Evolutionary conservation across 2,329 filamentous ascomycete genomes (phyloP).

Genomic region (Epichloe gansuensis): DNA sequence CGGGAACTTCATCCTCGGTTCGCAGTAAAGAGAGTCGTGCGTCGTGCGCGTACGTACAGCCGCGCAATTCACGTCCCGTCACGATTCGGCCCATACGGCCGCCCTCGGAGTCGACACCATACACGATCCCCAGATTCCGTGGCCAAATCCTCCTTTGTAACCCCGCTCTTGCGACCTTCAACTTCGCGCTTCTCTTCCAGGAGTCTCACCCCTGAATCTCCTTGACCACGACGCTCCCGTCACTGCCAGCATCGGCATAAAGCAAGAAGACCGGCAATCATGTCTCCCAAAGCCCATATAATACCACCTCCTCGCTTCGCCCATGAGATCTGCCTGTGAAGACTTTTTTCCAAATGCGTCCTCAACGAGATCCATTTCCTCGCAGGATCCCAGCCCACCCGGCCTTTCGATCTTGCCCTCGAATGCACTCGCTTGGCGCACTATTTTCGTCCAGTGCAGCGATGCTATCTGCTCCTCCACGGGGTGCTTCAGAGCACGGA

Average conservation of each 20-base stretch:
- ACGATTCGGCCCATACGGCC: constrained; percentile 13
- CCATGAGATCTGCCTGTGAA: constrained; percentile 28
- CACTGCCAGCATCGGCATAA: constrained; percentile 25
- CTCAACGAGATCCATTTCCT: constrained; percentile 29
- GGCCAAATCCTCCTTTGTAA: constrained; percentile 15
- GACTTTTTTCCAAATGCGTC: constrained; percentile 20
- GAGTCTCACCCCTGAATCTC: constrained; percentile 29
- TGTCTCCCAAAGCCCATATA: constrained; percentile 28
- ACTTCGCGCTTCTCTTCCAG: constrained; percentile 17
- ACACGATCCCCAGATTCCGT: constrained; percentile 24
- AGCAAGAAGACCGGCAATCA: constrained; percentile 32
- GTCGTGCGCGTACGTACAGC: background rate
- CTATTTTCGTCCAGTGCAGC: constrained; percentile 31
- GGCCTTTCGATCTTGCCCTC: constrained; percentile 14
- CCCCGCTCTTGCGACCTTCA: constrained; percentile 10
- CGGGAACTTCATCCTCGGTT: no score
- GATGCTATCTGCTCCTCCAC: constrained; percentile 23
- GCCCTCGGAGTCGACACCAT: constrained; percentile 14
- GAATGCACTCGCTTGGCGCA: constrained; percentile 16
- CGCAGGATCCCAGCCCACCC: constrained; percentile 17
- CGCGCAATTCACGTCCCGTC: background rate
- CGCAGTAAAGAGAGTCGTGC: no score
- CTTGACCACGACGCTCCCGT: constrained; percentile 22
- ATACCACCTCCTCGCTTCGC: constrained; percentile 32
- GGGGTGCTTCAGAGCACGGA: constrained; percentile 34